Percentiles rank a stretch among this genome's conserved stretches.
Conservation (phyloP, 371 early-diverging fungal species). For the Mortierella sp. region DNA sequence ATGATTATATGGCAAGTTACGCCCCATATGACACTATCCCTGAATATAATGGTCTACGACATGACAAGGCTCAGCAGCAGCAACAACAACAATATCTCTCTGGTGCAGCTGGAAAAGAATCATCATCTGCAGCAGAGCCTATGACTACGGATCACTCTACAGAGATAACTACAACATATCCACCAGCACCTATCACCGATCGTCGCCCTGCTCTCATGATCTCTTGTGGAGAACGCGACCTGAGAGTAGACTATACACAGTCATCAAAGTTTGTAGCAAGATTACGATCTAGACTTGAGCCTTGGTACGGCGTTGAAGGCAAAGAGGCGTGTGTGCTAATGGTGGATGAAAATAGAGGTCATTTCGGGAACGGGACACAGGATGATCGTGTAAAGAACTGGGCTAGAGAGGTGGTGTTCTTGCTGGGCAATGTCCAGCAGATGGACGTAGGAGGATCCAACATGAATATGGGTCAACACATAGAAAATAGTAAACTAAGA, state of each 20-base stretch:
- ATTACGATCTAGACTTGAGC: constrained; percentile 55
- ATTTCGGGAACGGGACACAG: constrained; percentile 52
- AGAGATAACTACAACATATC: background rate
- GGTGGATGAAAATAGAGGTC: constrained; percentile 54
- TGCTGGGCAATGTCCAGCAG: constrained; percentile 38
- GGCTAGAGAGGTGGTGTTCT: constrained; percentile 53
- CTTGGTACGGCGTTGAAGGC: constrained; percentile 54
- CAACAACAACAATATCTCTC: constrained; percentile 4
- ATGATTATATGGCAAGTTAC: constrained; percentile 72
- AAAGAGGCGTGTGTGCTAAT: constrained; percentile 52
- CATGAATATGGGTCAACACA: background rate
- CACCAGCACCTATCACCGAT: constrained; percentile 22
- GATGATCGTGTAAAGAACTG: constrained; percentile 56
- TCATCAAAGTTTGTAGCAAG: constrained; percentile 81
- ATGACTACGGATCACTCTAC: constrained; percentile 7
- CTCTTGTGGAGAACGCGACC: constrained; percentile 83
- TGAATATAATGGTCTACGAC: constrained; percentile 8
- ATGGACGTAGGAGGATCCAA: constrained; percentile 28
- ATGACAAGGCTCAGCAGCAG: constrained; percentile 5
- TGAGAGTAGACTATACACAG: constrained; percentile 83
- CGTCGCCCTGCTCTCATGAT: constrained; percentile 75
- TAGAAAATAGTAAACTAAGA: background rate
- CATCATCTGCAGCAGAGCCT: background rate
- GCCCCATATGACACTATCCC: constrained; percentile 87
- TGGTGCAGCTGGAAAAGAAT: background rate